Evolutionary conservation across 805 yeast genomes (phyloP), one percentile per base, ranked within the genome.

Genomic region (Yarrowia porcina): DNA sequence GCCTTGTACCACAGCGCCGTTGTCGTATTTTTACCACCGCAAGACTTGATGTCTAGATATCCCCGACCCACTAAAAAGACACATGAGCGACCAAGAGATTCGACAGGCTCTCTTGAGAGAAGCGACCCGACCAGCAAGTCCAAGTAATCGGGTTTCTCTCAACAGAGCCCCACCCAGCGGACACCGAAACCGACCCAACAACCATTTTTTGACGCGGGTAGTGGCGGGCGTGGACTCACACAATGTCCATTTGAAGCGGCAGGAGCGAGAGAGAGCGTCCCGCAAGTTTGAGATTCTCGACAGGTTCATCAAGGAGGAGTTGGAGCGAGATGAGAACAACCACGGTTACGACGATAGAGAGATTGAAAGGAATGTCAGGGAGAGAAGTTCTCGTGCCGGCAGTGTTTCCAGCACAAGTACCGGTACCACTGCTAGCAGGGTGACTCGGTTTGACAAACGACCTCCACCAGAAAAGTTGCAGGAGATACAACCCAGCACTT

Each of bases 81-180:
- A 4, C 12, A 52, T 52, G 59, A 52, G 59, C 44, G 59, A 52
- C 44, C 44, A 52, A 8, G 59, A 52, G 32, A 36, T 52, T 36
- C 42, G 59, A 52, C 32, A 52, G 44, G 42, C 59, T n/a, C 59
- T 52, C 25, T 13, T 52, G 23, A 32, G 59, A 13, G 59, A 52
- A 35, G 59, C 59, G 12, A 23, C 7, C 13, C n/a, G 17, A 32
- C 11, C 47, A 2, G 6, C 7, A 8, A 17, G 23, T 15, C 44
- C 27, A 11, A 21, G 17, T 8, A 4, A 10, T 20, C 27, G 27
- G 4, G 11, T 12, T 38, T 38, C 41, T 18, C 41, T 38, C 41
- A 18, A 9, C 23, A 18, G 41, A 18, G 23, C 23, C 41, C 18
- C 18, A n/a, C 18, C 23, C 11, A 13, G 4, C 44, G 27, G 30